These are phyloP conservation scores for Thymus mandschuricus DNA, from an alignment of 257 asterid species.

Conservation along the genomic window DNA sequence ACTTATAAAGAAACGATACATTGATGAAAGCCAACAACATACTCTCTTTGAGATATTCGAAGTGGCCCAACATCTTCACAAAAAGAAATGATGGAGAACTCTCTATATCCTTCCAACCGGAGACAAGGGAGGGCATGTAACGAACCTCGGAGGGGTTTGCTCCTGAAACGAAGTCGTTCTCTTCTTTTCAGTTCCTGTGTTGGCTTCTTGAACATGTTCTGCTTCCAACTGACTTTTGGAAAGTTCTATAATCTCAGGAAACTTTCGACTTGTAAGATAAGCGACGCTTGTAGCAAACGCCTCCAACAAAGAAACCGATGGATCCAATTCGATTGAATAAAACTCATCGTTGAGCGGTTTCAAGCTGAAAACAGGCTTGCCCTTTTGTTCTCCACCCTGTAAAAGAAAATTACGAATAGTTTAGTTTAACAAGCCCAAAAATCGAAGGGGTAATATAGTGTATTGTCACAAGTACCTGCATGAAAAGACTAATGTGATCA, in stretches of 20 bases:
- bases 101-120: constrained; percentile 88
- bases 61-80: constrained; percentile 22
- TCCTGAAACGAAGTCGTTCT: constrained; percentile 39
- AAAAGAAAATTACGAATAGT: constrained; percentile 20
- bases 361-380: constrained; percentile 68
- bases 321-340: constrained; percentile 62
- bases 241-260: constrained; percentile 46
- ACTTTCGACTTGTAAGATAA: constrained; percentile 51
- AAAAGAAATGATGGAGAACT: constrained; percentile 4
- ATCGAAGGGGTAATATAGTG: not conserved
- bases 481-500: constrained; percentile 53
- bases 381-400: constrained; percentile 58
- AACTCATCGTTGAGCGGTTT: constrained; percentile 60
- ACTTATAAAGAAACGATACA: constrained; percentile 11
- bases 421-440: not conserved
- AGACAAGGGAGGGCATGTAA: constrained; percentile 77
- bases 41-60: constrained; percentile 43
- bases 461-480: constrained; percentile 54
- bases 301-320: constrained; percentile 68
- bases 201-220: constrained; percentile 32
- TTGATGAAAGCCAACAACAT: constrained; percentile 19
- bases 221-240: constrained; percentile 28
- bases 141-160: constrained; percentile 57
- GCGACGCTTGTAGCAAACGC: constrained; percentile 88
- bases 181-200: constrained; percentile 27